These are phyloP conservation scores for Candida peoriensis DNA, from an alignment of 805 yeast species.

Conservation along the genomic window DNA sequence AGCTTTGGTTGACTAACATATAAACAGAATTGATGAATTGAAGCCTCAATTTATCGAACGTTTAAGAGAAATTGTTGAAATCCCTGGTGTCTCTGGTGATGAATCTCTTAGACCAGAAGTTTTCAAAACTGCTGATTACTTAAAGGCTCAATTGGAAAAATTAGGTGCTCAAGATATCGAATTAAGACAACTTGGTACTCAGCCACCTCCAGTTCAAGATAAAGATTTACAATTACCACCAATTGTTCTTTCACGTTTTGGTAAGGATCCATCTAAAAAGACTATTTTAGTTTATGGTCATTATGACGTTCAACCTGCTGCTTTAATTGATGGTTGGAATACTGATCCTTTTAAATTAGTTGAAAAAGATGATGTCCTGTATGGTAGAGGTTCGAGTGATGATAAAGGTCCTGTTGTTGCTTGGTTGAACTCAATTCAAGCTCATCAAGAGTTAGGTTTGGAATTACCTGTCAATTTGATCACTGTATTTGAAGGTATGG, in stretches of 20 bases:
- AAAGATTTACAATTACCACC: slow-evolving; percentile 80
- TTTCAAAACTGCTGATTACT: slow-evolving; percentile 81
- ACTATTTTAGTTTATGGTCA: slow-evolving; percentile 93
- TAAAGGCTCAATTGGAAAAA: slow-evolving; percentile 58
- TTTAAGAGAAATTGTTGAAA: slow-evolving; percentile 80
- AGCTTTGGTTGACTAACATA: neutral
- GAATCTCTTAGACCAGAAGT: slow-evolving; percentile 85
- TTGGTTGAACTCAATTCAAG: slow-evolving; percentile 91
- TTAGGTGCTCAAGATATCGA: slow-evolving; percentile 83
- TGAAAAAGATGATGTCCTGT: slow-evolving; percentile 63
- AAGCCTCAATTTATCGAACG: slow-evolving; percentile 71
- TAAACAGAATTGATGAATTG: slow-evolving; percentile 58
- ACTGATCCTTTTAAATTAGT: slow-evolving; percentile 83
- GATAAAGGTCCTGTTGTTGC: slow-evolving; percentile 98
- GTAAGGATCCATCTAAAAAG: slow-evolving; percentile 76
- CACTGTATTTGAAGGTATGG: slow-evolving; percentile 98
- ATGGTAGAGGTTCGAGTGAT: slow-evolving; percentile 94
- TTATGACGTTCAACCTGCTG: slow-evolving; percentile 98
- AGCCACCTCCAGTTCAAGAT: slow-evolving; percentile 84
- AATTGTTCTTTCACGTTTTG: slow-evolving; percentile 84
- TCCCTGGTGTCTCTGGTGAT: slow-evolving; percentile 93
- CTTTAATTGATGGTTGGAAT: slow-evolving; percentile 88
- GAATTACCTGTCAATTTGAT: slow-evolving; percentile 92
- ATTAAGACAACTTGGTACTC: slow-evolving; percentile 77
- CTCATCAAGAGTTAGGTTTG: slow-evolving; percentile 77